phyloP scores from a whole-genome alignment of 306 rosid genomes.

The Lathyrus aphaca region DNA sequence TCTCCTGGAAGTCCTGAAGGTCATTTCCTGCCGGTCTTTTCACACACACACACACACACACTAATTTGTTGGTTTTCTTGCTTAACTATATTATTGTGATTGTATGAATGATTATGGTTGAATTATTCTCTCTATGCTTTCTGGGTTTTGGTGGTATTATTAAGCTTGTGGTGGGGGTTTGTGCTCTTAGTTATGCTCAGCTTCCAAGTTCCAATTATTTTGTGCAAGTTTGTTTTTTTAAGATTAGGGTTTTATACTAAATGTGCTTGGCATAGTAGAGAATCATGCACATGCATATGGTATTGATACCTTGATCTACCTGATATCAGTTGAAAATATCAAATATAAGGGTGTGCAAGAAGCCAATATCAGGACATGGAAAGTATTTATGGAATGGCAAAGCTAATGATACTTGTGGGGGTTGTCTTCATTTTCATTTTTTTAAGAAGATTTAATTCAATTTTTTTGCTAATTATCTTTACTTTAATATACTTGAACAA shows the following conservation, averaged over 20 bases:
- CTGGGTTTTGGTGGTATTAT: constrained; percentile 1
- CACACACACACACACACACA: neutral
- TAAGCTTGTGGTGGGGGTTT: neutral
- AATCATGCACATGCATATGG: neutral
- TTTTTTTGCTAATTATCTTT: neutral
- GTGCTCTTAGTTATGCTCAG: constrained; percentile 4
- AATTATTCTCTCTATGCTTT: constrained; percentile 2
- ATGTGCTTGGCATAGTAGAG: constrained; percentile 17
- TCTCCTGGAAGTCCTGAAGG: neutral
- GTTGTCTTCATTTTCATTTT: neutral
- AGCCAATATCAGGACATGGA: constrained; percentile 9
- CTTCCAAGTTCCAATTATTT: neutral
- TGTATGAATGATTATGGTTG: neutral
- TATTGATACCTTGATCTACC: constrained; percentile 9
- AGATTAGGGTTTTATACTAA: constrained; percentile 12
- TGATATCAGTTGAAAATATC: neutral
- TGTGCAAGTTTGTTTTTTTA: neutral
- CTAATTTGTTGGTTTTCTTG: neutral
- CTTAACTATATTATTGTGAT: neutral
- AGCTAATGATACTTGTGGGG: constrained; percentile 34
- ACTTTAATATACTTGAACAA: neutral
- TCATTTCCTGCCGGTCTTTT: constrained; percentile 7
- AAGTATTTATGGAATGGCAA: constrained; percentile 24
- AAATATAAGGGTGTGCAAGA: constrained; percentile 7
- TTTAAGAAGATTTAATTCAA: no score